Evolutionary conservation across 2,329 filamentous ascomycete species (phyloP).

Genomic region (Colletotrichum sp.): DNA sequence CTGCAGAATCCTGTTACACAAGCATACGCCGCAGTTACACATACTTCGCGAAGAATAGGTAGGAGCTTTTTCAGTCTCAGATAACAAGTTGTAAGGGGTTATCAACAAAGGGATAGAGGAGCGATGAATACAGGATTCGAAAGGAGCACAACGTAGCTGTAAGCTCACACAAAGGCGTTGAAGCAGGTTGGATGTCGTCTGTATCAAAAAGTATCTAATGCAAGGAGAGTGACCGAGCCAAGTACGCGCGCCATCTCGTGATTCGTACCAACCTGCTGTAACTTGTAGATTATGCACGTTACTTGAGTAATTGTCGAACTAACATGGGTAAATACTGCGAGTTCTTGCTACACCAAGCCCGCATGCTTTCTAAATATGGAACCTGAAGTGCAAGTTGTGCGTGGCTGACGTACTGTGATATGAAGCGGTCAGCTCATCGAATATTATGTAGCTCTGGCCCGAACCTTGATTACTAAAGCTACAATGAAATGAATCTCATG

Average conservation of each 20-base stretch:
- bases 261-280: not conserved
- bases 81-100: not conserved
- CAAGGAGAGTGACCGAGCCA: not conserved
- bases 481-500: not conserved
- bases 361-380: not conserved
- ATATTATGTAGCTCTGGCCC: not conserved
- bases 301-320: fast-evolving
- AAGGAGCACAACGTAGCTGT: fast-evolving
- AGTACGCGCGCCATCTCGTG: not conserved
- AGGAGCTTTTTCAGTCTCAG: not conserved
- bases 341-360: not conserved
- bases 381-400: not conserved
- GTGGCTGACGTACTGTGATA: not conserved
- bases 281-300: not conserved
- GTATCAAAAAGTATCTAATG: not conserved
- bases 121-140: not conserved
- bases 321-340: fast-evolving
- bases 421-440: not conserved
- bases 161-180: not conserved
- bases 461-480: not conserved
- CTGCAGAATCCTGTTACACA: not conserved
- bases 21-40: not conserved
- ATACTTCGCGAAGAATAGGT: not conserved
- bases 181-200: not conserved
- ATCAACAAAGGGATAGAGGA: not conserved